Evolutionary conservation across 805 yeast species (phyloP).

Genomic region (Ogataea philodendri): DNA sequence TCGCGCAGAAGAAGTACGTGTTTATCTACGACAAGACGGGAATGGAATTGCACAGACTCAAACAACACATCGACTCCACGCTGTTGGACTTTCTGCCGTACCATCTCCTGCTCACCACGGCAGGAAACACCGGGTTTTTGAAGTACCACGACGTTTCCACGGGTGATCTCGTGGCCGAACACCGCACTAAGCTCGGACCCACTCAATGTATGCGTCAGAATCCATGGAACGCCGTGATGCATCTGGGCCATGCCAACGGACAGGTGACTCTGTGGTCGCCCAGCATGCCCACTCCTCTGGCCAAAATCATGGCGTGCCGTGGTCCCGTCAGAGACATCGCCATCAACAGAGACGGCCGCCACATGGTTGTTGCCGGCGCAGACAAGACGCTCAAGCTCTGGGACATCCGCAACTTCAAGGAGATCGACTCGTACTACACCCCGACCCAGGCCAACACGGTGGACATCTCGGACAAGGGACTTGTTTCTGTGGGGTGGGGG

Average conservation of each 20-base stretch:
- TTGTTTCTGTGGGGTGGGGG: conserved; percentile 90
- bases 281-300: conserved; percentile 78
- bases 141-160: conserved; percentile 96
- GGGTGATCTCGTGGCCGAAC: conserved; percentile 79
- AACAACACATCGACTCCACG: conserved; percentile 85
- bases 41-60: conserved; percentile 84
- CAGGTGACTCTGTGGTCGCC: conserved; percentile 95
- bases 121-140: conserved; percentile 85
- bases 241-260: conserved; percentile 91
- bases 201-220: conserved; percentile 85
- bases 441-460: conserved; percentile 86
- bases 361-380: conserved; percentile 91
- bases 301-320: conserved; percentile 71
- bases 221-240: conserved; percentile 94
- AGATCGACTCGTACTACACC: conserved; percentile 62
- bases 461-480: conserved; percentile 82
- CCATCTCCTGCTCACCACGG: conserved; percentile 81
- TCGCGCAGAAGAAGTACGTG: conserved; percentile 92
- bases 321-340: conserved; percentile 89
- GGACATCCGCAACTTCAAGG: conserved; percentile 86
- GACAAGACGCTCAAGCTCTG: conserved; percentile 84
- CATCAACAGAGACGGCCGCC: conserved; percentile 85
- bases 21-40: conserved; percentile 92
- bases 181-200: conserved; percentile 86
- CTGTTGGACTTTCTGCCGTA: conserved; percentile 86